Base-by-base conservation (phyloP, 495 filamentous ascomycete genomes). In the Penicillium antarcticum region DNA sequence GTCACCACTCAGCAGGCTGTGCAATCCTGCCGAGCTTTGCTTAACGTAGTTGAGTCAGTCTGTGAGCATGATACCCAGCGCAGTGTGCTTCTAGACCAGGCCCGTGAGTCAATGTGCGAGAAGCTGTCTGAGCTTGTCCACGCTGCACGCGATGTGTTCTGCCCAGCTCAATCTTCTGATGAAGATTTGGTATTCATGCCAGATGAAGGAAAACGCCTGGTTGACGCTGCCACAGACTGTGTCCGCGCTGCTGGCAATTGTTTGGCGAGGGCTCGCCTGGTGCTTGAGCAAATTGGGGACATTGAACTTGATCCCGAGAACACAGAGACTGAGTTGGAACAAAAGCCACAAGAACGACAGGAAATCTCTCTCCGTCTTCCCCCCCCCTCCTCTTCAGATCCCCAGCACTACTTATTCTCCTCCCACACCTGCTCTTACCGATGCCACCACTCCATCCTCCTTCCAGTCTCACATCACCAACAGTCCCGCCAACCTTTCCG, bases 211-310 rank as follows among this genome's bases (percentile, higher is more conserved):
- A 86, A 83, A 55, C 81, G 84, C 13, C 76, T 97, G 47, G 80
- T 94, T 29, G 77, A 78, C 23, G 88, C 91, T 14, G 92, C 94
- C 32, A 97, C 91, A 5, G 84, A 84, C 39, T 97, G 94, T 69
- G 92, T 97, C 33, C 84, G 89, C 49, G 85, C 87, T 29, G 90
- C 91, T 44, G 92, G 92, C 13, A 92, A 96, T 57, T 97, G 94
- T 65, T 84, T 95, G 17, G 84, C 85, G 5, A 91, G 91, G 66
- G 86, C 91, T 19, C 89, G 87, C 58, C 75, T 81, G 68, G 85
- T 96, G 33, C 86, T 99, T 50, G 91, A 96, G 69, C 78, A 86
- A 42, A 90, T 94, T 54, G 95, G 94, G 18, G 94, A 99, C 67
- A 96, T 99, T 60, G 91, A 96, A 62, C 81, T 95, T 47, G 86